Evolutionary conservation across 139 green algal species (phyloP).

Genomic region (Coelastrella sp.): DNA sequence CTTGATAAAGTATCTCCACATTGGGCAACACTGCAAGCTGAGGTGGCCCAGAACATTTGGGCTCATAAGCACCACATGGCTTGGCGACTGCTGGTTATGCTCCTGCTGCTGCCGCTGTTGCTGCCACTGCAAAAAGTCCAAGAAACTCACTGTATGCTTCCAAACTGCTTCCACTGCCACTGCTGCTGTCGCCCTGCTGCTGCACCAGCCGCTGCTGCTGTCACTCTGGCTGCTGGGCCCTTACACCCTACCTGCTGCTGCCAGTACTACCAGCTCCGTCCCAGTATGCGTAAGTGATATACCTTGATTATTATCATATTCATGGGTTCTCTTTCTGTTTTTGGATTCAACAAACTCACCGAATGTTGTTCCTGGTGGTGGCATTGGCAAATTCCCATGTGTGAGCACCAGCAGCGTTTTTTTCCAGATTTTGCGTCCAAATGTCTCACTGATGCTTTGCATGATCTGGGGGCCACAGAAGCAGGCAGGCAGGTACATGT

Average conservation of each 20-base stretch:
- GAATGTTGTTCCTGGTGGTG: conserved; percentile 61
- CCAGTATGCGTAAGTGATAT: background rate
- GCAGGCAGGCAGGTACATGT: background rate
- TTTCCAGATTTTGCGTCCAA: conserved; percentile 65
- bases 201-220: too few relatives aligned
- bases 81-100: background rate
- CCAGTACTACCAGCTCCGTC: background rate
- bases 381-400: conserved; percentile 63
- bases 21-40: too few relatives aligned
- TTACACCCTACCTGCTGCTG: background rate
- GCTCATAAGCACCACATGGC: too few relatives aligned
- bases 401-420: conserved; percentile 69
- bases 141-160: background rate
- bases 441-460: conserved; percentile 56
- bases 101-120: background rate
- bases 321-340: background rate
- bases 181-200: background rate
- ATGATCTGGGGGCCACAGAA: conserved; percentile 53
- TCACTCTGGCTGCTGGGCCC: too few relatives aligned
- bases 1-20: too few relatives aligned
- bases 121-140: background rate
- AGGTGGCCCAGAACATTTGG: too few relatives aligned
- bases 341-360: conserved; percentile 1
- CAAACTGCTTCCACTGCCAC: background rate
- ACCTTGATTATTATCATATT: background rate